Evolutionary conservation across 1,284 basidiomycete genomes (phyloP).

Genomic region (Irpex sp.): DNA sequence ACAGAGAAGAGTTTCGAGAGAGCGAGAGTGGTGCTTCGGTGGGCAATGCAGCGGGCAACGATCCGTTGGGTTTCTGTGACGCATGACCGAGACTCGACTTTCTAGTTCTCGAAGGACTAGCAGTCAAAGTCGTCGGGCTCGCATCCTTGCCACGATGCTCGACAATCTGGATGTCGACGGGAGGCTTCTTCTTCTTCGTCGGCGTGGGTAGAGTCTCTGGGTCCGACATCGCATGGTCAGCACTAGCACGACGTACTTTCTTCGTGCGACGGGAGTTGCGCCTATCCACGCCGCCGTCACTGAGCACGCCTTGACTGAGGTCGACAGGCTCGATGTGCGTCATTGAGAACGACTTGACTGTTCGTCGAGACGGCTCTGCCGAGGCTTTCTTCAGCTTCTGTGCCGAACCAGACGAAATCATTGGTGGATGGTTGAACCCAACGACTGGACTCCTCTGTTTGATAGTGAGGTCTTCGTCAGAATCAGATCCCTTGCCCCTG

Average conservation of each 20-base stretch:
- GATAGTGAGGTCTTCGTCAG: slow-evolving; percentile 27
- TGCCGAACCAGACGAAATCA: background rate
- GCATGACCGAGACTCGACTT: background rate
- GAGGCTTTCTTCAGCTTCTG: slow-evolving; percentile 22
- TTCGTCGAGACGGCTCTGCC: background rate
- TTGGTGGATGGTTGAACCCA: background rate
- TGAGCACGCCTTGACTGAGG: background rate
- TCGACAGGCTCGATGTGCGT: background rate
- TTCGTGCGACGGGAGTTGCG: background rate
- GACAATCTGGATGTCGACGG: background rate
- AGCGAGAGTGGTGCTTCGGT: slow-evolving; percentile 17
- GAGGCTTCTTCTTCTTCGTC: background rate
- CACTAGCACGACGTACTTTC: background rate
- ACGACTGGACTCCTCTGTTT: background rate
- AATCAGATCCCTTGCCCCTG: slow-evolving; percentile 26
- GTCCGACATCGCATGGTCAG: background rate
- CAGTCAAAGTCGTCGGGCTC: background rate
- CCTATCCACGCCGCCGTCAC: background rate
- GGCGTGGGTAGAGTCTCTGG: background rate
- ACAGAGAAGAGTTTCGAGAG: slow-evolving; percentile 27
- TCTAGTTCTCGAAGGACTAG: background rate
- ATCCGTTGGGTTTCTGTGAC: slow-evolving; percentile 6
- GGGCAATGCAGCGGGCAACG: slow-evolving; percentile 2
- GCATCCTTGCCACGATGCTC: background rate
- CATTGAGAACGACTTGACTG: background rate